phyloP scores from a whole-genome alignment of 345 rosid genomes.

The Populus simonii region DNA sequence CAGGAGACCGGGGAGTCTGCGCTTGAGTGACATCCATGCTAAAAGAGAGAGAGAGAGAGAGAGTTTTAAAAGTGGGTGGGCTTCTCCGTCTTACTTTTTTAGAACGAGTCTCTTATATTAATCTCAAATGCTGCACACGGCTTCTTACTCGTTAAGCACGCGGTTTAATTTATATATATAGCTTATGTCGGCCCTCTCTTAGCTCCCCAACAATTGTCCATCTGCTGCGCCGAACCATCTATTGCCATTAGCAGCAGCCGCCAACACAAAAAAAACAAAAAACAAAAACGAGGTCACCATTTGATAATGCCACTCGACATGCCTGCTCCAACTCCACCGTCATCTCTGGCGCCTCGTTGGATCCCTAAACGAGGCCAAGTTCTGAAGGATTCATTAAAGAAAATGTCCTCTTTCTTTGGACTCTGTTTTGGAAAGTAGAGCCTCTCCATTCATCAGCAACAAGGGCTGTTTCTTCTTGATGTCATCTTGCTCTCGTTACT shows the following conservation, averaged over 20 bases:
- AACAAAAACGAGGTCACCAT: background rate
- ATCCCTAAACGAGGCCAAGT: constrained; percentile 52
- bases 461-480: background rate
- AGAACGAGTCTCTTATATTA: background rate
- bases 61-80: background rate
- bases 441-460: background rate
- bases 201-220: background rate
- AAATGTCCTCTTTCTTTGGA: constrained; percentile 13
- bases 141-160: background rate
- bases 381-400: constrained; percentile 30
- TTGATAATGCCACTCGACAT: background rate
- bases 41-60: background rate
- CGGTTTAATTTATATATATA: background rate
- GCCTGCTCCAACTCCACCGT: background rate
- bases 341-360: constrained; percentile 21
- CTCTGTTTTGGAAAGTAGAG: constrained; percentile 18
- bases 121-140: background rate
- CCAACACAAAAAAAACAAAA: fast-evolving
- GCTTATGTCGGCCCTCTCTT: background rate
- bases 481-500: background rate
- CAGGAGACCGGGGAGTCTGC: too few species aligned
- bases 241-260: background rate
- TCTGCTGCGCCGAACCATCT: background rate
- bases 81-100: too few species aligned
- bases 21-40: background rate